phyloP scores from a whole-genome alignment of 2,329 filamentous ascomycete species.

The Diaporthe vexans region DNA sequence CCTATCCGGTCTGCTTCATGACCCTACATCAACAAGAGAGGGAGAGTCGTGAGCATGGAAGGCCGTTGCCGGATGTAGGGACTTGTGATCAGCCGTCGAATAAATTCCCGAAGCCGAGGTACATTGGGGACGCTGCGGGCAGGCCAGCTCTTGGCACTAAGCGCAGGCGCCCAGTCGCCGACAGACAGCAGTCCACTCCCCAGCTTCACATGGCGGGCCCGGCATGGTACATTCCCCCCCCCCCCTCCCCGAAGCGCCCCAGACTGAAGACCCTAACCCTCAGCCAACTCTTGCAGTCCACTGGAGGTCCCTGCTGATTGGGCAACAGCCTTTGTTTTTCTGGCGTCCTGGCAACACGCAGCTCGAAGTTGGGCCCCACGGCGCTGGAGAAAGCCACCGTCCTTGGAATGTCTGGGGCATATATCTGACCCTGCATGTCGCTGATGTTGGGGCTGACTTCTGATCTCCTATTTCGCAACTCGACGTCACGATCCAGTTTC shows the following conservation, averaged over 20 bases:
- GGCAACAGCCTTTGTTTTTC: slow-evolving; percentile 37
- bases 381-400: slow-evolving; percentile 24
- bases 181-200: not conserved
- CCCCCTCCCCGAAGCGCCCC: not conserved
- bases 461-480: not conserved
- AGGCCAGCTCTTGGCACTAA: slow-evolving; percentile 28
- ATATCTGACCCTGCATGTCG: slow-evolving; percentile 4
- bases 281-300: not conserved
- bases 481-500: not conserved
- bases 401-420: slow-evolving; percentile 25
- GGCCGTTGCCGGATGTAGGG: slow-evolving; percentile 7
- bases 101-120: slow-evolving; percentile 30
- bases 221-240: no score
- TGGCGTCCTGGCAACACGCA: slow-evolving; percentile 40
- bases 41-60: not conserved
- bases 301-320: slow-evolving; percentile 21
- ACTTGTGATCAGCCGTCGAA: slow-evolving; percentile 32
- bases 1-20: slow-evolving; percentile 35
- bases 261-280: not conserved
- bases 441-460: not conserved
- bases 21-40: slow-evolving; percentile 24
- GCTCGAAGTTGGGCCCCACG: slow-evolving; percentile 27
- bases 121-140: slow-evolving; percentile 14
- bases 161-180: slow-evolving; percentile 12
- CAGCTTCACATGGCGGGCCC: not conserved